Conservation (phyloP, 2,329 filamentous ascomycete species). For the Stagonosporopsis cucurbitacearum region DNA sequence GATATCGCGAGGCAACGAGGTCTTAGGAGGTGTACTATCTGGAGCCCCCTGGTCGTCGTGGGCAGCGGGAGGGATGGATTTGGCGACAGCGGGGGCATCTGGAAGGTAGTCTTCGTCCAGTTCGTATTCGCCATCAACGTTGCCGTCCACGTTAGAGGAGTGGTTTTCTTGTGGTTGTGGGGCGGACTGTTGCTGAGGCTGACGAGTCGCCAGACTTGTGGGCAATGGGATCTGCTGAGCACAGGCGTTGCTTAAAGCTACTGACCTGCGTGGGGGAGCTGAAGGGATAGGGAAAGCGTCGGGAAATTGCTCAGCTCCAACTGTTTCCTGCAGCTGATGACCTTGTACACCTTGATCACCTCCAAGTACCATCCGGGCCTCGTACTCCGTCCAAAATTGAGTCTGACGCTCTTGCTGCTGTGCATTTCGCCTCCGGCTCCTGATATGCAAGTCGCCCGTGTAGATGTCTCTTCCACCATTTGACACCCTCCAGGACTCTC, state of each 20-base stretch:
- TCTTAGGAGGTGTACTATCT: not conserved
- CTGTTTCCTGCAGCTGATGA: not conserved
- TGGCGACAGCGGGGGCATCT: not conserved
- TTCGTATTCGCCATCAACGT: slow-evolving; percentile 1
- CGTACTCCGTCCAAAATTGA: not conserved
- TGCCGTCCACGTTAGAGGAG: not conserved
- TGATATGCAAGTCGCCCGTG: not conserved
- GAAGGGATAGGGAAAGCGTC: not conserved
- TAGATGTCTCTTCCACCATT: not conserved
- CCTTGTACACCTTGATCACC: too few relatives aligned
- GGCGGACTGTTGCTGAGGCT: not conserved
- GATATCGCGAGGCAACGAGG: not conserved
- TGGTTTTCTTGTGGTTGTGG: not conserved
- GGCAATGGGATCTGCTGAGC: not conserved
- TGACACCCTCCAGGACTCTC: not conserved
- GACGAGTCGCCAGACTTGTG: too few relatives aligned
- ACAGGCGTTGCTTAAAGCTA: not conserved
- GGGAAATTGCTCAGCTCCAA: not conserved
- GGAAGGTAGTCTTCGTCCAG: not conserved
- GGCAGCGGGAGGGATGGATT: not conserved
- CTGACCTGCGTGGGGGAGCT: not conserved
- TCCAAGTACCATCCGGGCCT: not conserved
- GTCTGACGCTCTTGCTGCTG: not conserved
- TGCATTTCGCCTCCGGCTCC: not conserved
- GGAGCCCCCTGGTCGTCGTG: not conserved